Conservation (phyloP, 208 protist genomes). For the Borovskyia barvae region DNA sequence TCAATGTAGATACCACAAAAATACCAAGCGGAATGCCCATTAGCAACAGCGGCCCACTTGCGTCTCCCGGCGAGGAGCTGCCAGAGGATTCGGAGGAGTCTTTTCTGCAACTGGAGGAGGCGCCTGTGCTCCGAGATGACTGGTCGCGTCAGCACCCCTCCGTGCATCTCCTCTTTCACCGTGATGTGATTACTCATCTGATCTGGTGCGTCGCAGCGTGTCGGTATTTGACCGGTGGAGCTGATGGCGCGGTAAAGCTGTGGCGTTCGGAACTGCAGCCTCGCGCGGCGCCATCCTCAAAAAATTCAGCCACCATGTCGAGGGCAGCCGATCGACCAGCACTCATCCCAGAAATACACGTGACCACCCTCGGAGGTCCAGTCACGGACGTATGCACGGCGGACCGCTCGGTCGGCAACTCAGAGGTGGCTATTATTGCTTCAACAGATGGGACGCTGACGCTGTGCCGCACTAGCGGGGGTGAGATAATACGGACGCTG, state of each 20-base stretch:
- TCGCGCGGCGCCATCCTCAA: slow-evolving; percentile 9
- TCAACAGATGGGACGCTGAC: slow-evolving; percentile 85
- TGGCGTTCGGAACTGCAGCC: slow-evolving; percentile 71
- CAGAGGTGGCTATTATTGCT: slow-evolving; percentile 65
- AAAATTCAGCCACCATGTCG: no score
- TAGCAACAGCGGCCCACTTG: no score
- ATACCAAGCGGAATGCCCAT: no score
- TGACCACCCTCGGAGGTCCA: slow-evolving; percentile 53
- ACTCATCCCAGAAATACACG: slow-evolving; percentile 73
- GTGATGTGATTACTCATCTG: slow-evolving; percentile 59
- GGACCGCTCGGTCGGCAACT: slow-evolving; percentile 49
- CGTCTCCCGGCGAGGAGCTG: no score
- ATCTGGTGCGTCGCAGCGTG: slow-evolving; percentile 44
- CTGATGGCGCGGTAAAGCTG: slow-evolving; percentile 85
- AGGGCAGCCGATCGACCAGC: not conserved
- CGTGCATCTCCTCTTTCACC: slow-evolving; percentile 79
- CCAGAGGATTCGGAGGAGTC: not conserved
- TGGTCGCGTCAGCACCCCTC: slow-evolving; percentile 71
- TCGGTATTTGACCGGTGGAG: slow-evolving; percentile 67
- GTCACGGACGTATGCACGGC: slow-evolving; percentile 69
- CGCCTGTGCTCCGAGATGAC: slow-evolving; percentile 50
- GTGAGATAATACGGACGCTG: slow-evolving; percentile 78
- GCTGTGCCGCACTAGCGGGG: slow-evolving; percentile 59
- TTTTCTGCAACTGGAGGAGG: slow-evolving; percentile 16
- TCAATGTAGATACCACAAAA: no score